These are phyloP conservation scores for Hypoxylon intermedium DNA, from an alignment of 495 filamentous ascomycete species.

Conservation along the genomic window DNA sequence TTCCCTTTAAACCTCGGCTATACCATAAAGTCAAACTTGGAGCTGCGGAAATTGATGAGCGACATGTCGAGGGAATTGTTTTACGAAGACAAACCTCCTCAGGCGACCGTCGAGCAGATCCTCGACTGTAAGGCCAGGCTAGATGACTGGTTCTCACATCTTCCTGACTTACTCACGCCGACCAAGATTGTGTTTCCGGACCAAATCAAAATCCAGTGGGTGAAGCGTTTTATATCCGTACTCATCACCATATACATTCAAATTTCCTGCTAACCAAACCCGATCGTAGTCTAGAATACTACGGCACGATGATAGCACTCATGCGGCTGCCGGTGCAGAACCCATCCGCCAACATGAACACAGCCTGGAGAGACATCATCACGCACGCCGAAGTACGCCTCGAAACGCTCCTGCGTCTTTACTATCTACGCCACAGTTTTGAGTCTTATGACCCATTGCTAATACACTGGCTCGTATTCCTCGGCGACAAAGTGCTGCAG, in stretches of 20 bases:
- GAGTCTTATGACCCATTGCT: constrained; percentile 45
- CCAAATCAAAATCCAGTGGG: constrained; percentile 46
- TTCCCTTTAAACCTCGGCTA: constrained; percentile 38
- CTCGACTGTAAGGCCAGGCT: constrained; percentile 42
- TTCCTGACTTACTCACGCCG: constrained; percentile 46
- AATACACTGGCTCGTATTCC: constrained; percentile 43
- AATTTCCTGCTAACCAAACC: not conserved
- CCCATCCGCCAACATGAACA: not conserved
- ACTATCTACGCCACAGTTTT: constrained; percentile 53
- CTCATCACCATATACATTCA: not conserved
- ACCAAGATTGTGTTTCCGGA: constrained; percentile 46
- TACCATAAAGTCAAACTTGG: constrained; percentile 44
- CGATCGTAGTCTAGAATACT: constrained; percentile 33
- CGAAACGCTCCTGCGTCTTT: constrained; percentile 49
- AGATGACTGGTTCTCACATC: constrained; percentile 39
- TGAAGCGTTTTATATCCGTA: no score
- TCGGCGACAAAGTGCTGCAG: constrained; percentile 42
- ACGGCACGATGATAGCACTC: constrained; percentile 27
- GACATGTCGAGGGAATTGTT: constrained; percentile 36
- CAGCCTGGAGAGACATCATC: constrained; percentile 31
- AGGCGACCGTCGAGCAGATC: constrained; percentile 27
- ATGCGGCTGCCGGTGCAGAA: constrained; percentile 17
- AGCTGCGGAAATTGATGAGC: constrained; percentile 46
- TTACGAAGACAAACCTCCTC: constrained; percentile 10
- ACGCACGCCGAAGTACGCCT: constrained; percentile 40